These are phyloP conservation scores for Leccinellum rugosiceps DNA, from an alignment of 768 basidiomycete genomes.

Conservation along the genomic window DNA sequence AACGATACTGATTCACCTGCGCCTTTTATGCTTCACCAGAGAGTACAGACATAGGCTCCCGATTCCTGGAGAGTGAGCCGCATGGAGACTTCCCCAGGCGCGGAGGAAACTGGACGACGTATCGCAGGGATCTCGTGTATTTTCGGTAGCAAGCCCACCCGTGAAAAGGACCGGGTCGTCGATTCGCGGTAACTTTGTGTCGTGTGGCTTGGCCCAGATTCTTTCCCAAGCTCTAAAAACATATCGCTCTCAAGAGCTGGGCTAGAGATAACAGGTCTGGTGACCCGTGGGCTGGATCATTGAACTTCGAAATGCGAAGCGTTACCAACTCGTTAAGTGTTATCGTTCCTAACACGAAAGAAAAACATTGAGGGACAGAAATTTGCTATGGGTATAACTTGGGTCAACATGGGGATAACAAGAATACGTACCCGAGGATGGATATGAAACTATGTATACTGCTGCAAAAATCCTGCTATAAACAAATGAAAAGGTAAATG, in stretches of 20 bases:
- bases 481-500: constrained; percentile 2
- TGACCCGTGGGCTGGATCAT: neutral
- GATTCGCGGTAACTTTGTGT: neutral
- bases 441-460: neutral
- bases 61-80: constrained; percentile 6
- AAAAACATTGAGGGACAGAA: neutral
- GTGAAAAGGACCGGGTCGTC: neutral
- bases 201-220: neutral
- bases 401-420: constrained; percentile 13
- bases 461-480: neutral
- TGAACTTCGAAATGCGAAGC: neutral
- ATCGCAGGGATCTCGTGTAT: constrained; percentile 9
- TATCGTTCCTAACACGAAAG: neutral
- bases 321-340: neutral
- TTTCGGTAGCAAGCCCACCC: neutral
- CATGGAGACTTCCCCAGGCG: constrained; percentile 1
- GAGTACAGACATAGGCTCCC: neutral
- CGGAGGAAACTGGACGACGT: neutral
- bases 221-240: neutral
- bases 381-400: neutral
- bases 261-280: neutral
- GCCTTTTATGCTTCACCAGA: constrained; percentile 21
- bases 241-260: neutral
- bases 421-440: constrained; percentile 15
- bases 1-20: constrained; percentile 2